Base-by-base conservation (phyloP, 1,139 yeast species). In the Magnusiomyces magnusii region DNA sequence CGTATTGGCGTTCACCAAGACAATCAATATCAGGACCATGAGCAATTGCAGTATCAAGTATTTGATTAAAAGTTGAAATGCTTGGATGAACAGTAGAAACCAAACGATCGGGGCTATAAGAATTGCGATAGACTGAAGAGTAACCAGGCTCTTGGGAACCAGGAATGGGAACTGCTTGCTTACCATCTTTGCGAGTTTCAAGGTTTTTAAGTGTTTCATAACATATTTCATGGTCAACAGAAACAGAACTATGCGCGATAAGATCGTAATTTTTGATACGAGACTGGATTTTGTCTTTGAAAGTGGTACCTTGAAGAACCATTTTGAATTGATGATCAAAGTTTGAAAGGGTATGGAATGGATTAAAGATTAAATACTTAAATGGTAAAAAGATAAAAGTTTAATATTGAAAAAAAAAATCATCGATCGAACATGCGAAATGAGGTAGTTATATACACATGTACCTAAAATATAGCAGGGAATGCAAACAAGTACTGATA, bases 111-210 rank as follows among this genome's bases (percentile, higher is more conserved):
- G 66, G 53, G 2, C 76, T 67, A 51, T 64, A 66, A 1, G 68
- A 70, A 67, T 80, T 83, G 66, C 90, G 74, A 69, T 80, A 86
- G 50, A 83, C 66, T 1, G 80, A 72, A 15, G 88, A 82, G 68
- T 68, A 80, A 0, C 87, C 87, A 1, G 75, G 73, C 62, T 68
- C 69, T 59, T 71, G 71, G 51, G 85, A 63, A 31, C 79, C 76
- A 1, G 85, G 81, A 0, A 85, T 60, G 0, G 83, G 74, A 2
- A 74, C 68, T 1, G 79, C 72, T 68, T 74, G 75, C 23, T 65
- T 66, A 44, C 47, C 17, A 25, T 42, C 34, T 24, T 65, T 58
- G 47, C 68, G 69, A 9, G 53, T 31, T 9, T 23, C n/a, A 28
- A 41, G 25, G 54, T 13, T 21, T 2, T 24, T 39, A 27, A 49